Evolutionary conservation across 306 rosid genomes (phyloP).

Genomic region (Senna siamea): DNA sequence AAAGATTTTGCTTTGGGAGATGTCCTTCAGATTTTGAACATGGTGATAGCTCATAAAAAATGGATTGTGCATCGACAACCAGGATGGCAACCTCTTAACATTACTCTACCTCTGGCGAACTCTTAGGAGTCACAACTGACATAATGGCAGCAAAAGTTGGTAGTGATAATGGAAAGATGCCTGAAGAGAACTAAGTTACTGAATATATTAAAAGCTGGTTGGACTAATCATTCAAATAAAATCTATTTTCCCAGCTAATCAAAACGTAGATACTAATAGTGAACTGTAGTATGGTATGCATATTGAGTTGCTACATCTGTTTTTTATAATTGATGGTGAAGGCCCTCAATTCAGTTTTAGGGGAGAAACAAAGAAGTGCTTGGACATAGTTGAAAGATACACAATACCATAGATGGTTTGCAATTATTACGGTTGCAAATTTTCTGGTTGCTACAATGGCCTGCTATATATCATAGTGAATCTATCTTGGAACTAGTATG

Average conservation of each 20-base stretch:
- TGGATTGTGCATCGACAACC: constrained; percentile 67
- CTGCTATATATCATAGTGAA: constrained; percentile 28
- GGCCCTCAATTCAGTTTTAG: constrained; percentile 24
- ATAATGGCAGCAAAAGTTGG: constrained; percentile 5
- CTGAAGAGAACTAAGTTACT: constrained; percentile 23
- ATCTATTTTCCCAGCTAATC: constrained; percentile 14
- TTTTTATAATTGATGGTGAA: constrained; percentile 29
- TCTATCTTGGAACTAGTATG: constrained; percentile 35
- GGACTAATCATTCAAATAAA: constrained; percentile 29
- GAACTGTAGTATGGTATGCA: constrained; percentile 32
- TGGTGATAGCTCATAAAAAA: constrained; percentile 49
- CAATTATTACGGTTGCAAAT: constrained; percentile 27
- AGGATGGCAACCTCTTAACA: constrained; percentile 70
- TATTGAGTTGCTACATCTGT: background rate
- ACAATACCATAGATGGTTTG: constrained; percentile 29
- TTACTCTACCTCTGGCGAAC: constrained; percentile 50
- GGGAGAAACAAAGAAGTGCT: constrained; percentile 38
- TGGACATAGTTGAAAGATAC: constrained; percentile 33
- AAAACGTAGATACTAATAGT: constrained; percentile 39
- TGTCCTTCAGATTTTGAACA: constrained; percentile 59
- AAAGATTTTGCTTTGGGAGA: constrained; percentile 56
- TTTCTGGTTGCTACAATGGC: constrained; percentile 27
- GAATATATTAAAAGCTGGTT: constrained; percentile 38
- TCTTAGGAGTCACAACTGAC: constrained; percentile 13
- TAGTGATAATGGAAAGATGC: background rate